Conservation (phyloP, 2,329 filamentous ascomycete genomes). For the Drechslerella coelobrocha region DNA sequence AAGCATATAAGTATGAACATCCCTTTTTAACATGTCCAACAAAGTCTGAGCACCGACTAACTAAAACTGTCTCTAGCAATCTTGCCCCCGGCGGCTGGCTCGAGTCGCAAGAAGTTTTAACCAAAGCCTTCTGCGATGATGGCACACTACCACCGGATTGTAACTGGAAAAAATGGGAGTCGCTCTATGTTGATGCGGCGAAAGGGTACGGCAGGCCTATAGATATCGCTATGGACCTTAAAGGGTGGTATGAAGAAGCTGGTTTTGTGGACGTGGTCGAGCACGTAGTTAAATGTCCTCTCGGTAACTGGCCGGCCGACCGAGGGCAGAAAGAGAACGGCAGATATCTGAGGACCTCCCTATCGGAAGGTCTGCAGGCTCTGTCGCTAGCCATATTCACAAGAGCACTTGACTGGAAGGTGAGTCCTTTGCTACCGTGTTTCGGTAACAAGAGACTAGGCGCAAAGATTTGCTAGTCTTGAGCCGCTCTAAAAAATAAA, state of each 20-base stretch:
- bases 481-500: too few relatives aligned
- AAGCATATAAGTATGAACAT: conserved; percentile 41
- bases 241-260: conserved; percentile 61
- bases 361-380: conserved; percentile 57
- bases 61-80: conserved; percentile 33
- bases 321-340: conserved; percentile 64
- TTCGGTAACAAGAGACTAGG: too few relatives aligned
- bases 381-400: conserved; percentile 55
- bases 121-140: conserved; percentile 60
- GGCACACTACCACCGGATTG: conserved; percentile 56
- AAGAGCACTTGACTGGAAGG: conserved; percentile 36
- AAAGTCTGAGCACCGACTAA: neutral
- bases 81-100: conserved; percentile 61
- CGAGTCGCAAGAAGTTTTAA: conserved; percentile 60
- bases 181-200: conserved; percentile 55
- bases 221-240: conserved; percentile 57
- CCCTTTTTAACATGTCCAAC: neutral
- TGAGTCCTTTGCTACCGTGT: neutral
- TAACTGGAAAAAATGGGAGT: conserved; percentile 52
- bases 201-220: conserved; percentile 57
- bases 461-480: too few relatives aligned
- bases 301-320: conserved; percentile 64
- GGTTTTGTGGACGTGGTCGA: conserved; percentile 65
- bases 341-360: conserved; percentile 57
- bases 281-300: conserved; percentile 63